Evolutionary conservation across 2,329 filamentous ascomycete genomes (phyloP).

Genomic region (Calonectria ilicicola): DNA sequence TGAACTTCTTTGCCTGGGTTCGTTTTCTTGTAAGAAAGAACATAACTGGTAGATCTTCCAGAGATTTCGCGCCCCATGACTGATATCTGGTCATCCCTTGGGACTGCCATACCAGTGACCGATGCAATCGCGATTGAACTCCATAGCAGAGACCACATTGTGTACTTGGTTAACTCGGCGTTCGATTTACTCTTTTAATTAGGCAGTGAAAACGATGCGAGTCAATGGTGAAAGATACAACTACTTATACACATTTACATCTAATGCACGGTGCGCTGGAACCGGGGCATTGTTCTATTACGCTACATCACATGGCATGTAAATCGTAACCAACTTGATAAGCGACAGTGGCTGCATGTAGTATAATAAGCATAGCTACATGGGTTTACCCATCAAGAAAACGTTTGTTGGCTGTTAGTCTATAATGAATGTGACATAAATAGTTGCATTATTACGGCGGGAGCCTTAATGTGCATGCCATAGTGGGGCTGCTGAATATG

Average conservation of each 20-base stretch:
- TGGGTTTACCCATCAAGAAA: not conserved
- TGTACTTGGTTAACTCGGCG: not conserved
- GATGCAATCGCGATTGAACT: not conserved
- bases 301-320: not conserved
- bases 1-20: slow-evolving; percentile 5
- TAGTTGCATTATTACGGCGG: not conserved
- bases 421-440: not conserved
- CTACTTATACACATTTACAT: not conserved
- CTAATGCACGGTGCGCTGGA: not conserved
- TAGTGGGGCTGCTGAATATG: not conserved
- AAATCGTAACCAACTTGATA: not conserved
- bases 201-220: not conserved
- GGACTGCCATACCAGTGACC: not conserved
- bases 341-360: not conserved
- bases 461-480: not conserved
- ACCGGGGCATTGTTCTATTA: not conserved
- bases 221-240: no score
- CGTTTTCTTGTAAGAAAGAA: slow-evolving; percentile 13
- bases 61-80: not conserved
- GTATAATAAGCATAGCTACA: not conserved
- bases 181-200: not conserved
- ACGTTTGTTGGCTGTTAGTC: not conserved
- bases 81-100: not conserved
- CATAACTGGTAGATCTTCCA: not conserved
- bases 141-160: not conserved